Percentiles rank a stretch among this genome's conserved stretches.
Conservation (phyloP, 2,329 filamentous ascomycete genomes). For the Trichoderma pleuroti region DNA sequence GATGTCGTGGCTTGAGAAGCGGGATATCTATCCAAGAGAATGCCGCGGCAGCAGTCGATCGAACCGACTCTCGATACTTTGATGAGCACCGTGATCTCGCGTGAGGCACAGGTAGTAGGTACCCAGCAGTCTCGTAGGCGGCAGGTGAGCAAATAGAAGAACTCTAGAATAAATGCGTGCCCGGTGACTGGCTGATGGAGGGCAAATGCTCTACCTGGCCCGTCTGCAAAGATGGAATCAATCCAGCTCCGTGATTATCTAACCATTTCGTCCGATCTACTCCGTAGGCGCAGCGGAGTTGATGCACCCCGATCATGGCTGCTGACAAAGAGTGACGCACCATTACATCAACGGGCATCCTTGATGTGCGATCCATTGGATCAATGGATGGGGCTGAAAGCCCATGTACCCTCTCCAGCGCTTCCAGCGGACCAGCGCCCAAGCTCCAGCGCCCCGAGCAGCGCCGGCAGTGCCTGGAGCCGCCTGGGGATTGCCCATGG, state of each 20-base stretch:
- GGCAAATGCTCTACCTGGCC: not conserved
- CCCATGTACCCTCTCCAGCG: not conserved
- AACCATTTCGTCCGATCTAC: not conserved
- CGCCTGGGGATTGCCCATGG: too few relatives aligned
- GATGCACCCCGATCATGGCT: not conserved
- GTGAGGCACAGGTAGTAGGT: not conserved
- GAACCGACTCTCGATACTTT: not conserved
- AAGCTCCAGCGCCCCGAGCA: not conserved
- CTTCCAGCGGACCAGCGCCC: not conserved
- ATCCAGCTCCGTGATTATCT: slow-evolving; percentile 5
- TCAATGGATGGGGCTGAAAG: too few relatives aligned
- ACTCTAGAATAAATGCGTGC: not conserved
- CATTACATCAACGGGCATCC: slow-evolving; percentile 2
- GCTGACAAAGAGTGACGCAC: slow-evolving; percentile 9
- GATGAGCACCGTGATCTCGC: not conserved
- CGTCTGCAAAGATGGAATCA: not conserved
- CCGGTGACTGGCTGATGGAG: not conserved
- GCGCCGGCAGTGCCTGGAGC: not conserved
- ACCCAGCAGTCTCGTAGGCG: not conserved
- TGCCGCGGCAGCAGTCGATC: not conserved
- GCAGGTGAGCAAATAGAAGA: not conserved
- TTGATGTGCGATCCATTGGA: not conserved
- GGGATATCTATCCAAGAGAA: not conserved
- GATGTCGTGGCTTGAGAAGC: too few relatives aligned
- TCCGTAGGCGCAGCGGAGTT: not conserved